phyloP scores from a whole-genome alignment of 2,329 filamentous ascomycete genomes.

The Fusarium sp. region DNA sequence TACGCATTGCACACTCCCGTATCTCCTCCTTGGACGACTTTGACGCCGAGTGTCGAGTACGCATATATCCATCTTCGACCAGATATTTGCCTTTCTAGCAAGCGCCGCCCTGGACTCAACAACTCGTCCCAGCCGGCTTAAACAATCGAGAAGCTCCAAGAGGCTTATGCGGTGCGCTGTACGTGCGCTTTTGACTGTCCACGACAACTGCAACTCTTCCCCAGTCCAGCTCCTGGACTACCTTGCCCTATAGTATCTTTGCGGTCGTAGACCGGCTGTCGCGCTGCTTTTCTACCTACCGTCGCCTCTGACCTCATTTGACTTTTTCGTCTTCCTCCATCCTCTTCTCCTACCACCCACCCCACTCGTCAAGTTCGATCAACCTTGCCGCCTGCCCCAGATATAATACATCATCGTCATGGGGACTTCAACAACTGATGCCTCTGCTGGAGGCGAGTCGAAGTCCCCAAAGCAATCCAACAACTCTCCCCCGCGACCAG shows the following conservation, averaged over 20 bases:
- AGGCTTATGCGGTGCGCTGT: slow-evolving; percentile 30
- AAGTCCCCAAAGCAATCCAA: slow-evolving; percentile 62
- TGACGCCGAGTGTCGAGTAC: slow-evolving; percentile 30
- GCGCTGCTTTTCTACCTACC: slow-evolving; percentile 39
- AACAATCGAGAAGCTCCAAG: background rate
- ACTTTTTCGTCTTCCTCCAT: slow-evolving; percentile 46
- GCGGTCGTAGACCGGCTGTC: slow-evolving; percentile 32
- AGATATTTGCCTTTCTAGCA: slow-evolving; percentile 9
- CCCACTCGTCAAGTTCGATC: slow-evolving; percentile 45
- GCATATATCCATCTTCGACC: background rate
- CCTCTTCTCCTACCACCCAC: slow-evolving; percentile 44
- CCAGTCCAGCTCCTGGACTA: slow-evolving; percentile 35
- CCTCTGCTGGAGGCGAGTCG: slow-evolving; percentile 56
- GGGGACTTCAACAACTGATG: slow-evolving; percentile 58
- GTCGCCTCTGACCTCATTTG: slow-evolving; percentile 57
- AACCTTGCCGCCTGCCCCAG: slow-evolving; percentile 46
- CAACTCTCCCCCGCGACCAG: slow-evolving; percentile 57
- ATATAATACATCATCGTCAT: slow-evolving; percentile 62
- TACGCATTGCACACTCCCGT: background rate
- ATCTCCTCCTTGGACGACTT: slow-evolving; percentile 4
- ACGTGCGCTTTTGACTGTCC: slow-evolving; percentile 33
- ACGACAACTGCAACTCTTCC: slow-evolving; percentile 35
- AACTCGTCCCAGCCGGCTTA: slow-evolving; percentile 7
- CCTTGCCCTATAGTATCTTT: slow-evolving; percentile 36
- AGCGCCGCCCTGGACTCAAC: slow-evolving; percentile 15